Base-by-base conservation (phyloP, 306 rosid genomes). In the Dalbergia cochinchinensis region DNA sequence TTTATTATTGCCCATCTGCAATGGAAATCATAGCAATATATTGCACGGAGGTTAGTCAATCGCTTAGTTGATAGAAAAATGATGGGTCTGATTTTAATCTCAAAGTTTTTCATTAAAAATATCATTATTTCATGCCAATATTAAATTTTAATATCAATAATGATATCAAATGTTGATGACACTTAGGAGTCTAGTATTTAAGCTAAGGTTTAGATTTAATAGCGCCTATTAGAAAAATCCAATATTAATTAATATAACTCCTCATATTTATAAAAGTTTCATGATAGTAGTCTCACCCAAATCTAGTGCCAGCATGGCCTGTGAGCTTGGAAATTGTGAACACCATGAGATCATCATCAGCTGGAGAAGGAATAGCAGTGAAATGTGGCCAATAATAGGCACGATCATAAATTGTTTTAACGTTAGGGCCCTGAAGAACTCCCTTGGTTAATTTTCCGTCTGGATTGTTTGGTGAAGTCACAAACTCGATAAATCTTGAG, bases 381-480 rank as follows among this genome's bases (percentile, higher is more conserved):
- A 82, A 90, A 53, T 90, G 89, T 4, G 91, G 91, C 94, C 94
- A 90, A 34, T 82, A 84, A 63, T 90, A 90, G 51, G 87, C 90
- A 3, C 39, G 81, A 59, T 88, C 90, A 22, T 86, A 3, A 2
- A 90, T 84, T 33, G 83, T 20, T 65, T 69, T 76, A 1, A 58
- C 83, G 54, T 84, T 86, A 31, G 86, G 68, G 0, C 90, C 87
- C 0, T 73, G 6, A 58, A 88, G 78, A 33, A 72, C 71, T 44
- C 68, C 84, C 35, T 72, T 18, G 0, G 26, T 88, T 61, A 83
- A 76, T 66, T 81, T 51, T 8, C 91, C 94, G 39, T 90, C 94
- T 3, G 94, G 94, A 81, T 88, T 90, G 65, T 80, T 90, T 41
- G 94, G 94, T 69, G 94, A 86, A 31, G 91, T 86, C 9, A 90